Evolutionary conservation across 768 basidiomycete genomes (phyloP).

Genomic region (Fomitopsis pulvina): DNA sequence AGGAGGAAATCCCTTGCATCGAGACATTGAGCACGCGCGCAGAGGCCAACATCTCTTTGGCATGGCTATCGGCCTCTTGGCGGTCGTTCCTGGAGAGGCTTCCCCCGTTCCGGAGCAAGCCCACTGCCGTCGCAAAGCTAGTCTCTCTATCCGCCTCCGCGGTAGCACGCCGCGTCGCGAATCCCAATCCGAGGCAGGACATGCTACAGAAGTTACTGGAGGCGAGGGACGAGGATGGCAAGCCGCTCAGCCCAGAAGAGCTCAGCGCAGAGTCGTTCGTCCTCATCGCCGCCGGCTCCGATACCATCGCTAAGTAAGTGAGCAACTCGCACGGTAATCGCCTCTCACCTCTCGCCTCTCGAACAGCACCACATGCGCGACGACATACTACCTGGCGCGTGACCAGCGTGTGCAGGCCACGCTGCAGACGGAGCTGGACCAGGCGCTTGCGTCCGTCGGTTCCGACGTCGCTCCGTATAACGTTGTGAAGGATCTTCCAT

Average conservation of each 20-base stretch:
- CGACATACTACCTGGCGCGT: constrained; percentile 2
- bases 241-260: constrained; percentile 8
- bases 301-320: constrained; percentile 13
- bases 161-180: constrained; percentile 6
- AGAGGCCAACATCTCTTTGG: constrained; percentile 2
- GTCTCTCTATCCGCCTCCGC: constrained; percentile 7
- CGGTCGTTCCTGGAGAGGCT: background rate
- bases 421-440: constrained; percentile 9
- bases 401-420: constrained; percentile 1
- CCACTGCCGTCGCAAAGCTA: background rate
- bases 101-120: background rate
- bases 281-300: constrained; percentile 11
- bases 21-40: background rate
- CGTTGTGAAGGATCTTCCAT: constrained; percentile 7
- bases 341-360: background rate
- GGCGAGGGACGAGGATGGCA: constrained; percentile 10
- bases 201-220: constrained; percentile 9
- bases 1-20: constrained; percentile 1
- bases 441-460: background rate
- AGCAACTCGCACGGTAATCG: background rate
- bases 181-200: constrained; percentile 1
- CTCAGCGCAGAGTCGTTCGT: constrained; percentile 10
- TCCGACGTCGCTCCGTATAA: background rate
- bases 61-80: constrained; percentile 1
- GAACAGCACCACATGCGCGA: background rate